Percentiles rank a stretch among this genome's conserved stretches.
phyloP scores from a whole-genome alignment of 23 red algal species.

The Gracilaria domingensis region DNA sequence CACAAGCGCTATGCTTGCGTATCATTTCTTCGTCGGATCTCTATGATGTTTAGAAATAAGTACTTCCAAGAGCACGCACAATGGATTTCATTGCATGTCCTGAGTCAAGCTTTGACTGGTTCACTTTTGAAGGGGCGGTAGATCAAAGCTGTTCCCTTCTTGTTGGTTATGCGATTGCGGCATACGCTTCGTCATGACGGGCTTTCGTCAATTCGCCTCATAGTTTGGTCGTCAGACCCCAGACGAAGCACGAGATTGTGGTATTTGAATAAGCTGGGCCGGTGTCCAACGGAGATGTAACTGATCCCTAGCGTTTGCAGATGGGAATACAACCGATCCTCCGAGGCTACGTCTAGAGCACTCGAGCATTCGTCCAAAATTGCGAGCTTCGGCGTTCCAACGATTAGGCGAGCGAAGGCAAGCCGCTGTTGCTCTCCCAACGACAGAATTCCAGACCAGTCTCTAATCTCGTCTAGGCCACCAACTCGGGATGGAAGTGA shows the following conservation, averaged over 20 bases:
- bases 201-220: conserved; percentile 19
- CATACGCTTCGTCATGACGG: neutral
- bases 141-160: neutral
- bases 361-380: conserved; percentile 93
- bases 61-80: no score
- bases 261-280: conserved; percentile 77
- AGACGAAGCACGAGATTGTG: conserved; percentile 82
- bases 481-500: conserved; percentile 68
- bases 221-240: conserved; percentile 25
- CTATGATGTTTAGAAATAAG: neutral
- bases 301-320: conserved; percentile 51
- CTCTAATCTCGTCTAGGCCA: conserved; percentile 70
- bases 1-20: neutral
- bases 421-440: conserved; percentile 96
- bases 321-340: conserved; percentile 84
- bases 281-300: conserved; percentile 87
- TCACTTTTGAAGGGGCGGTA: neutral
- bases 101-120: neutral
- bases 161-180: neutral
- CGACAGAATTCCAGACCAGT: conserved; percentile 91
- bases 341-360: conserved; percentile 86
- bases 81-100: neutral
- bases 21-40: neutral
- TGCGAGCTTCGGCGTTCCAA: conserved; percentile 69
- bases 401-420: conserved; percentile 83